A percentile compares a stretch with the other conserved stretches of the same genome.
Conservation (phyloP, 2,329 filamentous ascomycete genomes). For the Metarhizium rileyi region DNA sequence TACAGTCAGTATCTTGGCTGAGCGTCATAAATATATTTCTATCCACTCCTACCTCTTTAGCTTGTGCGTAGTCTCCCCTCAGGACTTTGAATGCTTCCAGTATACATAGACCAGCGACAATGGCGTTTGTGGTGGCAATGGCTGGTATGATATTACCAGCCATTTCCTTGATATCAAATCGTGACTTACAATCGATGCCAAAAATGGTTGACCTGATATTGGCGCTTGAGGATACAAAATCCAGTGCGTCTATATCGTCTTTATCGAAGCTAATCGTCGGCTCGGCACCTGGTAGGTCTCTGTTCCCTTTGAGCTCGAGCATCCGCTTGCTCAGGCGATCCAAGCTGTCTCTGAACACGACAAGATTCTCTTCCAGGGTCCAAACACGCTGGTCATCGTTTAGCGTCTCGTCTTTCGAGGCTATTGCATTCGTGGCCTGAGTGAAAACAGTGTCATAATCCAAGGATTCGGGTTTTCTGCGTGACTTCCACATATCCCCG, state of each 20-base stretch:
- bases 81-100: constrained; percentile 89
- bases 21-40: neutral
- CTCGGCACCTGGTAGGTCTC: constrained; percentile 37
- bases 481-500: constrained; percentile 93
- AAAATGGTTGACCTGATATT: constrained; percentile 89
- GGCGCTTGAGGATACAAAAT: constrained; percentile 85
- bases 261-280: constrained; percentile 86
- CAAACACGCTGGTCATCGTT: constrained; percentile 66
- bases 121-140: constrained; percentile 95
- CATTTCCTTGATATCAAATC: constrained; percentile 98
- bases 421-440: constrained; percentile 38
- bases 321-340: constrained; percentile 66
- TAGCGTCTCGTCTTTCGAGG: constrained; percentile 43
- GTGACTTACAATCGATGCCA: constrained; percentile 75
- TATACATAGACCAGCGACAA: constrained; percentile 86
- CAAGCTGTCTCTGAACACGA: constrained; percentile 79
- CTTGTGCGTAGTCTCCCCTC: constrained; percentile 56
- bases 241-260: constrained; percentile 87
- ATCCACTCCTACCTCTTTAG: constrained; percentile 54
- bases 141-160: constrained; percentile 98
- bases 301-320: constrained; percentile 47
- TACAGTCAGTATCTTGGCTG: constrained; percentile 1
- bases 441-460: constrained; percentile 53
- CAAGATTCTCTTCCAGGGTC: constrained; percentile 74
- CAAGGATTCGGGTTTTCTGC: constrained; percentile 63